Percentiles rank a stretch among this genome's conserved stretches.
These are phyloP conservation scores for Xenoacremonium recifei DNA, from an alignment of 2,329 filamentous ascomycete species.

Conservation along the genomic window DNA sequence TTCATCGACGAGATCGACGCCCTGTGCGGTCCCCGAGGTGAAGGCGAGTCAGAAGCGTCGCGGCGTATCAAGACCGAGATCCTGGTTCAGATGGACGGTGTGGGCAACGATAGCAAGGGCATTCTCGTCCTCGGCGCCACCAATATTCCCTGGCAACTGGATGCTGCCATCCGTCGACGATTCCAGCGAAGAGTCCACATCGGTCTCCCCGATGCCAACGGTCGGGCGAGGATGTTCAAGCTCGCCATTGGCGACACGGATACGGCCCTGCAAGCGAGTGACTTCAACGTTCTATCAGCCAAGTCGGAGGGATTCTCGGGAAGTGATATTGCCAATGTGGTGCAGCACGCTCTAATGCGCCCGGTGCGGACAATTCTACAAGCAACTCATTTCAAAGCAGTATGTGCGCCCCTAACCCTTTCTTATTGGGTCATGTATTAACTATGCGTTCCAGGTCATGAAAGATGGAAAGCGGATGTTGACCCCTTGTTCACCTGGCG, in stretches of 20 bases:
- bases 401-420: slow-evolving; percentile 37
- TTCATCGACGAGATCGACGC: slow-evolving; percentile 99
- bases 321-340: slow-evolving; percentile 92
- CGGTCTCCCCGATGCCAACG: slow-evolving; percentile 81
- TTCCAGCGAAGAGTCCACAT: slow-evolving; percentile 98
- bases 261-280: slow-evolving; percentile 73
- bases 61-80: slow-evolving; percentile 98
- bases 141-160: slow-evolving; percentile 98
- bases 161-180: slow-evolving; percentile 90
- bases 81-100: slow-evolving; percentile 98
- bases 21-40: slow-evolving; percentile 84
- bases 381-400: slow-evolving; percentile 96
- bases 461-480: slow-evolving; percentile 66
- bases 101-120: slow-evolving; percentile 91
- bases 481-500: slow-evolving; percentile 93
- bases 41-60: slow-evolving; percentile 97
- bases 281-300: slow-evolving; percentile 77
- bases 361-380: slow-evolving; percentile 95
- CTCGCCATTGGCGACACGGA: slow-evolving; percentile 91
- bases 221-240: slow-evolving; percentile 93
- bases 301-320: slow-evolving; percentile 93
- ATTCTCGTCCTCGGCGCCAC: slow-evolving; percentile 94
- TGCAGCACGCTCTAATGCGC: slow-evolving; percentile 96
- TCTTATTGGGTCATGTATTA: neutral
- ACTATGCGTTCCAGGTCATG: slow-evolving; percentile 57